Conservation (phyloP, 179 eudicot genomes). For the Dionaea muscipula region DNA sequence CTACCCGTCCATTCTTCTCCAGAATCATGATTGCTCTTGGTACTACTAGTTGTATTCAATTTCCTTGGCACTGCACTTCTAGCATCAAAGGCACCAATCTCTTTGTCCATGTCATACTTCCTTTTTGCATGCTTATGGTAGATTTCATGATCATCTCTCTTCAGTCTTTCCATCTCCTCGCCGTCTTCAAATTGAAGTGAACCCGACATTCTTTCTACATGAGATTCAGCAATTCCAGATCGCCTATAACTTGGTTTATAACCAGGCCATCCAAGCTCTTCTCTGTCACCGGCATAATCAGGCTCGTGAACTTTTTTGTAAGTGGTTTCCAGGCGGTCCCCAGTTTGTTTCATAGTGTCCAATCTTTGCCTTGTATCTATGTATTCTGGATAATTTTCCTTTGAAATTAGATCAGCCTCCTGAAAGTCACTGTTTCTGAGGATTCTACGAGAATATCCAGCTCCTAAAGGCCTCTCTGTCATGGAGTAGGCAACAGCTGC, state of each 20-base stretch:
- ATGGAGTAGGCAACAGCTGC: conserved; percentile 13
- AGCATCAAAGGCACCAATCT: conserved; percentile 14
- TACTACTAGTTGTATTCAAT: conserved; percentile 11
- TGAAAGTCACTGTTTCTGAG: conserved; percentile 11
- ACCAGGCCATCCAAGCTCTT: conserved; percentile 19
- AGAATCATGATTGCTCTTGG: conserved; percentile 10
- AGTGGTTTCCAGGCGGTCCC: conserved; percentile 18
- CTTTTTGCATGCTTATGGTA: conserved; percentile 20
- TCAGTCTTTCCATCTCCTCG: conserved; percentile 12
- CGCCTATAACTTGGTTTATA: conserved; percentile 21
- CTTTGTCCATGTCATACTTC: conserved; percentile 21
- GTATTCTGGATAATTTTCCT: conserved; percentile 15
- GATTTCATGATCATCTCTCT: conserved; percentile 14
- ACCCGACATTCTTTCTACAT: conserved; percentile 21
- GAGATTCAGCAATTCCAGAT: conserved; percentile 18
- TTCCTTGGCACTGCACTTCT: conserved; percentile 14
- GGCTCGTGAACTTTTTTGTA: conserved; percentile 18
- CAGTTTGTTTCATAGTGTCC: conserved; percentile 11
- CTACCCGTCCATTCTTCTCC: conserved; percentile 19
- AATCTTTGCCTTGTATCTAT: conserved; percentile 16
- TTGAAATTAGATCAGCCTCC: conserved; percentile 18
- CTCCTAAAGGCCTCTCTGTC: conserved; percentile 10
- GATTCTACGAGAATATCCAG: conserved; percentile 22
- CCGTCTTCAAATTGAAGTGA: conserved; percentile 16
- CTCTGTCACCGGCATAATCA: conserved; percentile 18